Evolutionary conservation across 306 rosid genomes (phyloP), one percentile per base, ranked within the genome.

Genomic region (Cicer pinnatifidum): DNA sequence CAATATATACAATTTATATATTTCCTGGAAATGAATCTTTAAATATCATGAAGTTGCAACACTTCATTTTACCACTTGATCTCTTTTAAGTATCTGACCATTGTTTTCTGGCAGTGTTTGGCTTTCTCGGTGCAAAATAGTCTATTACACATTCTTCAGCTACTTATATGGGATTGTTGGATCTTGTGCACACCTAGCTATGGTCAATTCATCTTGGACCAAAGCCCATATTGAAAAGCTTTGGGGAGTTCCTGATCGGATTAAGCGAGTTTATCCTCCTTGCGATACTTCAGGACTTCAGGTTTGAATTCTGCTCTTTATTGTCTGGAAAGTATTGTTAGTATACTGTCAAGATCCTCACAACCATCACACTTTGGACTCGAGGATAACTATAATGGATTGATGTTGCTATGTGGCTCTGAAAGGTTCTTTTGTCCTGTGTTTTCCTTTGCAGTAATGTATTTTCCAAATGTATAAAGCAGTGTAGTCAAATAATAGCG

Each of bases 171-270:
- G 98, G 47, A 68, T 68, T 79, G 97, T 86, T 9, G 98, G 98
- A 44, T 82, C 96, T 37, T 89, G 84, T 74, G 84, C 98, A n/a
- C 96, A 94, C 84, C 91, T 94, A 58, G 96, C 88, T 9, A 89
- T 91, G 98, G 98, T 94, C 43, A 94, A 91, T 85, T 94, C 98
- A 69, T 88, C 98, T 16, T 94, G 98, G 97, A 94, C 98, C 76
- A 85, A 80, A 75, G 83, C 91, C 38, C 98, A 94, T 58, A 91
- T 94, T 50, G 86, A 88, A 75, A 84, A 88, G 83, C 84, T 94
- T 45, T 89, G 98, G 98, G 86, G 81, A 75, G 81, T 91, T 75
- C 85, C 96, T 5, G 67, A 82, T 63, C 85, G 91, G 2, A 91
- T 82, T 38, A 91, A 86, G 88, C 86, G 90, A 65, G 97, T 94